These are phyloP conservation scores for Colletotrichum sp. DNA, from an alignment of 2,329 filamentous ascomycete species.

Conservation along the genomic window DNA sequence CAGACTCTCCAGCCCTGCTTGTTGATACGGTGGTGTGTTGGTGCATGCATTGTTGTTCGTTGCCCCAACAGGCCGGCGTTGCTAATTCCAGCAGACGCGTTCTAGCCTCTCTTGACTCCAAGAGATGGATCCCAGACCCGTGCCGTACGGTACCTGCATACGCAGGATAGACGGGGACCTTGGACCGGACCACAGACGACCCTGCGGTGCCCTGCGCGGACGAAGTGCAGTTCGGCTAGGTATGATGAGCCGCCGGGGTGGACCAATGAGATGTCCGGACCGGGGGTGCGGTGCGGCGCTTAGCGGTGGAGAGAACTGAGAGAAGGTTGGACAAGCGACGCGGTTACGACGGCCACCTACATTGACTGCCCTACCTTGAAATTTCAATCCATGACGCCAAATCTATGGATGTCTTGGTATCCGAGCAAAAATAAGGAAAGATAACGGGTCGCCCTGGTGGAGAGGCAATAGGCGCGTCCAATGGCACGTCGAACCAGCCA, in stretches of 20 bases:
- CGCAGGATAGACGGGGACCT: background rate
- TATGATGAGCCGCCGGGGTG: slow-evolving; percentile 18
- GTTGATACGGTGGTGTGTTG: background rate
- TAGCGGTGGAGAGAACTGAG: background rate
- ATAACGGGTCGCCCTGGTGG: background rate
- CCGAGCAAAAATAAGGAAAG: background rate
- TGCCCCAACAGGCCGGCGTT: background rate
- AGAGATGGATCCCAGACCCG: background rate
- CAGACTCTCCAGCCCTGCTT: background rate
- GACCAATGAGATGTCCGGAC: slow-evolving; percentile 6
- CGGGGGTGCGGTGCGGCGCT: slow-evolving; percentile 12
- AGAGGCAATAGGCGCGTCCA: background rate
- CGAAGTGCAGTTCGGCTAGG: background rate
- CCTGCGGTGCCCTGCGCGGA: background rate
- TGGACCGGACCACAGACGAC: background rate
- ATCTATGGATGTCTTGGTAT: background rate
- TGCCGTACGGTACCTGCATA: background rate
- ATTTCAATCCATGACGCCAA: background rate
- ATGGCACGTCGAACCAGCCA: background rate
- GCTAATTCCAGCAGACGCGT: slow-evolving; percentile 14
- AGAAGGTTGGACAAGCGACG: slow-evolving; percentile 15
- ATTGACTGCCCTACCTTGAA: background rate
- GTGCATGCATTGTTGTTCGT: background rate
- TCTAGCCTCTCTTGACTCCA: background rate
- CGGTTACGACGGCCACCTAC: background rate